These are phyloP conservation scores for Leptographium radiaticola DNA, from an alignment of 2,329 filamentous ascomycete genomes.

Conservation along the genomic window DNA sequence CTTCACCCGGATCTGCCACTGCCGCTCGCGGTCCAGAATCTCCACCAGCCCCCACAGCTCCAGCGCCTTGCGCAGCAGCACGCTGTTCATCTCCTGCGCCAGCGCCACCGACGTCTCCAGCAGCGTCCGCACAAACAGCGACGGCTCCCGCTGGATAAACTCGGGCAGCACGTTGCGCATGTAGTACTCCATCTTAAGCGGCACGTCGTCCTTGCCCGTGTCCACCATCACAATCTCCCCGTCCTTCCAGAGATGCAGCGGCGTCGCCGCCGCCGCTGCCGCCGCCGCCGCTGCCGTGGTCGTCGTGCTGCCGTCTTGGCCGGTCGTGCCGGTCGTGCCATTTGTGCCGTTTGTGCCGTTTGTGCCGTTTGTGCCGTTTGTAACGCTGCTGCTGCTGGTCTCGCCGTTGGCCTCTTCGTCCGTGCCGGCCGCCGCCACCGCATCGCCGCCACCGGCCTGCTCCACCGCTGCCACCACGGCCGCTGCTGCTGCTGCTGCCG, in stretches of 20 bases:
- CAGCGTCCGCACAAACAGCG: constrained; percentile 45
- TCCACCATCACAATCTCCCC: constrained; percentile 41
- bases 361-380: neutral
- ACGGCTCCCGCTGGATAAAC: constrained; percentile 46
- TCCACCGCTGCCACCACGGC: constrained; percentile 1
- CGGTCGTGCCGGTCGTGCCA: constrained; percentile 4
- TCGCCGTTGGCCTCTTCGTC: neutral
- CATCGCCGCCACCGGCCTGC: neutral
- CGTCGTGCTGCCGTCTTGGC: constrained; percentile 19
- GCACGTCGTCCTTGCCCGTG: constrained; percentile 46
- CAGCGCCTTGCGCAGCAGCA: constrained; percentile 42
- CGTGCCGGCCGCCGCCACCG: neutral
- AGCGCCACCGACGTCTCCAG: constrained; percentile 34
- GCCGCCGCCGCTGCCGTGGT: constrained; percentile 11
- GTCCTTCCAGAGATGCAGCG: constrained; percentile 10
- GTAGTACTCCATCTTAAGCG: constrained; percentile 45
- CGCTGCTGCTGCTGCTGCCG: neutral
- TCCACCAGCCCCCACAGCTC: constrained; percentile 54
- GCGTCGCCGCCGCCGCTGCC: constrained; percentile 20
- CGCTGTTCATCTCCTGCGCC: constrained; percentile 36
- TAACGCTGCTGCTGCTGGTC: neutral
- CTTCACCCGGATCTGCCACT: constrained; percentile 44
- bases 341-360: neutral
- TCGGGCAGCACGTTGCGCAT: constrained; percentile 44
- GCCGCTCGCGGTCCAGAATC: constrained; percentile 49